Percentiles rank a stretch among this genome's conserved stretches.
phyloP scores from a whole-genome alignment of 805 yeast genomes.

The Komagataella ulmi region DNA sequence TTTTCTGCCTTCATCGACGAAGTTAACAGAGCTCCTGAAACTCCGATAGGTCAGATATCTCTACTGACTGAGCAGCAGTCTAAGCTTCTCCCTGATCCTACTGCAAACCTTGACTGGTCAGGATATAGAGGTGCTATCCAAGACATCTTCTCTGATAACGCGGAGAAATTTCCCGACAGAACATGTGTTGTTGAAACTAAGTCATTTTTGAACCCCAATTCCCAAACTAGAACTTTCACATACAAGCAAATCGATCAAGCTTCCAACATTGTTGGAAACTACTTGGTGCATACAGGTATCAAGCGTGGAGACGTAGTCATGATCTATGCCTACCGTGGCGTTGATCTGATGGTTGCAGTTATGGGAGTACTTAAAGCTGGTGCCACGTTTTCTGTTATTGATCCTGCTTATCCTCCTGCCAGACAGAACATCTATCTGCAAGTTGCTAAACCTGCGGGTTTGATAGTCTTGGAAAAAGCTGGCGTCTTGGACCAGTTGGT shows the following conservation, averaged over 20 bases:
- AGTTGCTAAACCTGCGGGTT: slow-evolving; percentile 88
- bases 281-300: slow-evolving; percentile 69
- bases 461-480: slow-evolving; percentile 83
- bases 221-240: slow-evolving; percentile 59
- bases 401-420: slow-evolving; percentile 98
- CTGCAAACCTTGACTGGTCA: slow-evolving; percentile 76
- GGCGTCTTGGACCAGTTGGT: slow-evolving; percentile 72
- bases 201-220: slow-evolving; percentile 38
- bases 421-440: slow-evolving; percentile 87
- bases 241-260: slow-evolving; percentile 86
- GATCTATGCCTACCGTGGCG: slow-evolving; percentile 97
- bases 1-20: slow-evolving; percentile 36
- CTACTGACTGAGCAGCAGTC: slow-evolving; percentile 59
- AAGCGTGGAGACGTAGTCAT: slow-evolving; percentile 88
- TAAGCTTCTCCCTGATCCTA: slow-evolving; percentile 72
- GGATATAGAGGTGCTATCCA: slow-evolving; percentile 92
- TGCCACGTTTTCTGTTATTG: slow-evolving; percentile 96
- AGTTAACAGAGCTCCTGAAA: slow-evolving; percentile 21
- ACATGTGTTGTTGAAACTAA: slow-evolving; percentile 90
- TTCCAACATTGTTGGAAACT: slow-evolving; percentile 86
- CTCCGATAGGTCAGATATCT: slow-evolving; percentile 43
- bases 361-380: slow-evolving; percentile 98
- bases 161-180: slow-evolving; percentile 72
- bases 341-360: slow-evolving; percentile 90
- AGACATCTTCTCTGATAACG: slow-evolving; percentile 85